phyloP scores from a whole-genome alignment of 495 filamentous ascomycete species.

The Penicillium macrosclerotiorum region DNA sequence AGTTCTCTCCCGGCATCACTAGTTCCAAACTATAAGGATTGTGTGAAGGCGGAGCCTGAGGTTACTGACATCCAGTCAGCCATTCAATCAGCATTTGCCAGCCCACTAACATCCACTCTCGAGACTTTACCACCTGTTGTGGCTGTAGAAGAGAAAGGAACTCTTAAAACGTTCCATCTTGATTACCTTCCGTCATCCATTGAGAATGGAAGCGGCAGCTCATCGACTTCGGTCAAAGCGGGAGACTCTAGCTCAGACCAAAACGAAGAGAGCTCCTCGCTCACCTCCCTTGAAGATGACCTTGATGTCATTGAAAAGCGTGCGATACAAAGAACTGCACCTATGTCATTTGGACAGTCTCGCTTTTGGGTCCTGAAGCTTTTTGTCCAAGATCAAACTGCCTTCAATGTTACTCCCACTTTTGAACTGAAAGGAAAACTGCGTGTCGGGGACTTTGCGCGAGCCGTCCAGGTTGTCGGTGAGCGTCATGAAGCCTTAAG shows the following conservation, averaged over 20 bases:
- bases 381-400: constrained; percentile 8
- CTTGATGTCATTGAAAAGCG: not conserved
- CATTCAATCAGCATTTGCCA: not conserved
- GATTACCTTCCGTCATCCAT: constrained; percentile 1
- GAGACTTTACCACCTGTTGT: not conserved
- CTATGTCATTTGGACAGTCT: constrained; percentile 40
- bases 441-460: constrained; percentile 18
- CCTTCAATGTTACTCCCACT: constrained; percentile 17
- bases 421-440: constrained; percentile 20
- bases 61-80: not conserved
- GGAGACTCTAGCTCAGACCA: constrained; percentile 19
- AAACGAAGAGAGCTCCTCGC: constrained; percentile 10
- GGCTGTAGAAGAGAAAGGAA: not conserved
- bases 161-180: constrained; percentile 1
- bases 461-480: constrained; percentile 28
- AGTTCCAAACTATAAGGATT: constrained; percentile 9
- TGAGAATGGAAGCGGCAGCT: constrained; percentile 4
- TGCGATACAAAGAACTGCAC: constrained; percentile 2
- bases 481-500: constrained; percentile 44
- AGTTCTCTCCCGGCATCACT: constrained; percentile 5
- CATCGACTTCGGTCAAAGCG: constrained; percentile 6
- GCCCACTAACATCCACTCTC: not conserved
- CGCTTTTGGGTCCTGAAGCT: constrained; percentile 21
- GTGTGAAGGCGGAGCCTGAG: not conserved
- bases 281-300: constrained; percentile 2